Percentiles rank a stretch among this genome's conserved stretches.
These are phyloP conservation scores for Crithidia expoeki DNA, from an alignment of 208 protist species.

Conservation along the genomic window DNA sequence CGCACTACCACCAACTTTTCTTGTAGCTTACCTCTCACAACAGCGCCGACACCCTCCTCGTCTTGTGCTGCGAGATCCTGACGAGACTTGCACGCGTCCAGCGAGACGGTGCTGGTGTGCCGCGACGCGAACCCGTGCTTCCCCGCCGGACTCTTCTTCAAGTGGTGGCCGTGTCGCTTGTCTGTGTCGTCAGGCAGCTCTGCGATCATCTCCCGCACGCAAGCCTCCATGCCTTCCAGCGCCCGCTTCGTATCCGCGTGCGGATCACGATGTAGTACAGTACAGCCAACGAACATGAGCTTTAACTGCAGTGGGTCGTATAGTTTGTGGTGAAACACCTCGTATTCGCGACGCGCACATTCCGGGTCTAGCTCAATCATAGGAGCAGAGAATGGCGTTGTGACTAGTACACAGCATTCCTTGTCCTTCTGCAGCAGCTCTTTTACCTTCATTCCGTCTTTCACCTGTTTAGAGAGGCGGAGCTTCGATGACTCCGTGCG, in stretches of 20 bases:
- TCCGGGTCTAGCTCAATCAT: conserved; percentile 43
- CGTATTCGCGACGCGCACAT: conserved; percentile 45
- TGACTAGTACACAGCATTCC: conserved; percentile 81
- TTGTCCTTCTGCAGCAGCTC: conserved; percentile 60
- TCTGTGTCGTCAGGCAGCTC: conserved; percentile 46
- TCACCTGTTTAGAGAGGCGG: conserved; percentile 58
- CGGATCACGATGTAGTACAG: conserved; percentile 54
- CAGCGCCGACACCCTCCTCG: conserved; percentile 15
- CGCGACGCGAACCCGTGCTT: conserved; percentile 14
- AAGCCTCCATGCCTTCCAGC: conserved; percentile 56
- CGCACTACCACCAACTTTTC: conserved; percentile 44
- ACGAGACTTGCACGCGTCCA: conserved; percentile 27
- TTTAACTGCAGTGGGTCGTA: conserved; percentile 83
- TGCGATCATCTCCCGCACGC: conserved; percentile 60
- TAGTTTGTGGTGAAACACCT: conserved; percentile 86
- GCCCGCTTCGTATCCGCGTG: conserved; percentile 29
- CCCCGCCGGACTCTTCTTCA: conserved; percentile 15
- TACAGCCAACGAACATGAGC: conserved; percentile 74
- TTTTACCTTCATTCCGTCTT: conserved; percentile 54
- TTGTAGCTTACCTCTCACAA: conserved; percentile 22
- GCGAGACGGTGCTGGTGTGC: conserved; percentile 23
- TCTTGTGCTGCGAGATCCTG: conserved; percentile 29
- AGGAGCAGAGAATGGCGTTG: conserved; percentile 38
- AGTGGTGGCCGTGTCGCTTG: conserved; percentile 55
- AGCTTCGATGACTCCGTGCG: conserved; percentile 23